Base-by-base conservation (phyloP, 2,329 filamentous ascomycete species). In the Fusarium dlaminii region DNA sequence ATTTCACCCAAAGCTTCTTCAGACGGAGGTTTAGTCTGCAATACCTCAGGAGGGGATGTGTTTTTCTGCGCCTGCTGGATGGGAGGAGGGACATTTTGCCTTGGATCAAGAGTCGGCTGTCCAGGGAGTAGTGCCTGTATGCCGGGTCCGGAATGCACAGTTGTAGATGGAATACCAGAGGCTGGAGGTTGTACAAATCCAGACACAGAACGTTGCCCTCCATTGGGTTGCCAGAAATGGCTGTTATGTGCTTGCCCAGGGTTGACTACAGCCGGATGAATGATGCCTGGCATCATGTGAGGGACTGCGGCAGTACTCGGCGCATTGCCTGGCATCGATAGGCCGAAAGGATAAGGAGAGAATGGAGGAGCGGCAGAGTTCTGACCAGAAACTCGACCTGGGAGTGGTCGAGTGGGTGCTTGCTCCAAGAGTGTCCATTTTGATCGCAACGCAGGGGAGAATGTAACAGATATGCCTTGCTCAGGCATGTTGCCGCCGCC, bases 21-120 rank as follows among this genome's bases (percentile, higher is more conserved):
- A 3, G 74, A 74, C 5, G 77, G 74, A 14, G 77, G 77, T 63
- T 83, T 82, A 12, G 78, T 79, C 57, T 80, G 80, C 11, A 66
- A 36, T 32, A 49, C 57, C 32, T 73, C 70, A 18, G 69, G 39
- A 9, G 43, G 7, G 18, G 39, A 4, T 39, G 59, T 36, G n/a
- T 45, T n/a, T 12, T 42, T 42, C 27, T 54, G 42, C 17, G 63
- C 32, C 39, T 20, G 36, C 7, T 43, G 45, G 17, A 29, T 18
- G n/a, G 30, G n/a, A 34, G 32, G 9, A 27, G 43, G 32, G 24
- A 17, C 42, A 13, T 46, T n/a, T 29, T 51, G 34, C 13, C 39
- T 40, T 45, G 48, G 30, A 27, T 29, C 17, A 13, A 36, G 24
- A 14, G 22, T 29, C 18, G 6, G 22, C 8, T 30, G 34, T 17